Conservation (phyloP, 2,329 filamentous ascomycete species). For the Parastagonospora avenae region DNA sequence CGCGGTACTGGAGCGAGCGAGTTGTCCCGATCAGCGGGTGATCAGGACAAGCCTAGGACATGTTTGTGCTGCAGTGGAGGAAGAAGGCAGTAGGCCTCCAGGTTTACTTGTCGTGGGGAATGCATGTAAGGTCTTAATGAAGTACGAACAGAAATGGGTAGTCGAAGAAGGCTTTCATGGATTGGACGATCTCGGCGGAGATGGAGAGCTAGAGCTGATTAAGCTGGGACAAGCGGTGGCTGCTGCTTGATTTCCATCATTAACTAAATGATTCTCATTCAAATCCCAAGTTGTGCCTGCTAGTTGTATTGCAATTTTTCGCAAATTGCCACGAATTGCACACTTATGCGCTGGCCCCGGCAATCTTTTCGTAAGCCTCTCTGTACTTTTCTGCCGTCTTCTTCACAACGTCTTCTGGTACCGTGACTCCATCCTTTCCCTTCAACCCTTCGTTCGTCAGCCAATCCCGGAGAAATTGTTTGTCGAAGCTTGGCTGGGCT, state of each 20-base stretch:
- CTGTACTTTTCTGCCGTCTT: constrained; percentile 74
- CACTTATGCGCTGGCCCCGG: constrained; percentile 48
- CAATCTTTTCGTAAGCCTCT: constrained; percentile 75
- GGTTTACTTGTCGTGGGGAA: constrained; percentile 84
- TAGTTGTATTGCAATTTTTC: background rate
- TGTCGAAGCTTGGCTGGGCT: constrained; percentile 85
- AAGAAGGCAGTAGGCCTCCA: constrained; percentile 86
- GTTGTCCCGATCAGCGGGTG: constrained; percentile 91
- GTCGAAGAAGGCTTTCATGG: constrained; percentile 87
- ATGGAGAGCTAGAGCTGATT: constrained; percentile 29
- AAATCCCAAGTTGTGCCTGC: too few species aligned
- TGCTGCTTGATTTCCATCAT: background rate
- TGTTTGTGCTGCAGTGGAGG: constrained; percentile 82
- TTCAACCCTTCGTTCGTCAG: constrained; percentile 73
- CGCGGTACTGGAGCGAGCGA: constrained; percentile 90
- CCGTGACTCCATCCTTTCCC: constrained; percentile 72
- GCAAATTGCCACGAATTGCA: too few species aligned
- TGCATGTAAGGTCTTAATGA: constrained; percentile 78
- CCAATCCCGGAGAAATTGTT: constrained; percentile 78
- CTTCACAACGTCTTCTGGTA: constrained; percentile 72
- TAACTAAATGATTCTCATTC: too few species aligned
- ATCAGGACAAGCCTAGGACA: constrained; percentile 83
- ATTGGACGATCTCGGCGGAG: constrained; percentile 57
- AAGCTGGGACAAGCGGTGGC: constrained; percentile 18
- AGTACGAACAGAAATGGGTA: constrained; percentile 70